Base-by-base conservation (phyloP, 2,329 filamentous ascomycete genomes). In the Hysterium pulicare region DNA sequence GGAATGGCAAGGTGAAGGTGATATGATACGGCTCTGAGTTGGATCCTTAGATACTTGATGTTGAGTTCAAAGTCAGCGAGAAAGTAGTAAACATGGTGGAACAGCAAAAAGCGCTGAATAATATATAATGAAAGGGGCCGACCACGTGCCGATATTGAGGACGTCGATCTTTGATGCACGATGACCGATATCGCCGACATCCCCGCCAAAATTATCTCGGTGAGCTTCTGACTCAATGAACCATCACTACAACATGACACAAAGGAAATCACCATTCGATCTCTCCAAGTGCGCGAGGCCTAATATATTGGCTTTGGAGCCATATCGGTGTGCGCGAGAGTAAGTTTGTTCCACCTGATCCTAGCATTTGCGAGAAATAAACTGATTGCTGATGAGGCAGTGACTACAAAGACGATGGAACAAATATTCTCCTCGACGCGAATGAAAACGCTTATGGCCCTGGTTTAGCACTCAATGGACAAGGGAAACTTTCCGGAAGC, bases 391-490 rank as follows among this genome's bases (percentile, higher is more conserved):
- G 36, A 38, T 62, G 44, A 51, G 31, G 44, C 32, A 94, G 89
- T 73, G 93, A 98, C 78, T 97, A 98, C 79, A 96, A 98, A 73
- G 91, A 98, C 67, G 87, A 98, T 64, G 93, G 93, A 54, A 91
- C 83, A 45, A 97, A 97, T 62, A 83, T 97, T 58, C 84, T 98
- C 40, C 86, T 98, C 53, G 93, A 98, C 66, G 93, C 93, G 56
- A 98, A 98, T 61, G 93, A 98, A 72, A 98, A 98, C 62, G 90
- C 93, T 46, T 96, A 86, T 59, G 93, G 93, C 0, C 91, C 93
- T 0, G 85, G 87, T 2, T 72, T 96, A 37, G 71, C 76, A 2
- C 55, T 83, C 37, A 68, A 68, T 22, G 57, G 62, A 1, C 61
- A 76, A 31, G 71, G 74, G 9, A 72, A 74, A 38, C 68, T 78